These are phyloP conservation scores for Poronia punctata DNA, from an alignment of 495 filamentous ascomycete species.

Conservation along the genomic window DNA sequence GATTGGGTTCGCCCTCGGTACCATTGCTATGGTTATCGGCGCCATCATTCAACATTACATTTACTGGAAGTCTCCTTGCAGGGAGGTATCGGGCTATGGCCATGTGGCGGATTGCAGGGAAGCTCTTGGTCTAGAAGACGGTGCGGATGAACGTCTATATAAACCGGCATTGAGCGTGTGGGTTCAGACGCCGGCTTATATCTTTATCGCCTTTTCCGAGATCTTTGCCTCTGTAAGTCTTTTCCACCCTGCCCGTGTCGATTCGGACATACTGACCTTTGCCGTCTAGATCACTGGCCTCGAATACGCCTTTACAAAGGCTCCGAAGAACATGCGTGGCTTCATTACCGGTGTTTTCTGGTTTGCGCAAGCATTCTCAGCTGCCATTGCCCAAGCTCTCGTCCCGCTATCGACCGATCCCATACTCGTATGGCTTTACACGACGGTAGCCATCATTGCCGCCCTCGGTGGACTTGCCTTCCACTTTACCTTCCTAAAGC, in stretches of 20 bases:
- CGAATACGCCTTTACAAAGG: slow-evolving; percentile 73
- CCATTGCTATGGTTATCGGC: slow-evolving; percentile 58
- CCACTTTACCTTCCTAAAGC: slow-evolving; percentile 50
- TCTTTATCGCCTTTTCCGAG: slow-evolving; percentile 66
- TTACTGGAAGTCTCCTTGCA: slow-evolving; percentile 56
- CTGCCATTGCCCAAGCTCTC: slow-evolving; percentile 64
- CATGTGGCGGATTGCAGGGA: slow-evolving; percentile 35
- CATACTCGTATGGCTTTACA: slow-evolving; percentile 59
- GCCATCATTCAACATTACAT: slow-evolving; percentile 63
- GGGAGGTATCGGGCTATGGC: slow-evolving; percentile 28
- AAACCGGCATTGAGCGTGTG: slow-evolving; percentile 52
- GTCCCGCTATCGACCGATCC: slow-evolving; percentile 60
- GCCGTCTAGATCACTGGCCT: slow-evolving; percentile 41
- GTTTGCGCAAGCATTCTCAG: slow-evolving; percentile 62
- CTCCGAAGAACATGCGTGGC: slow-evolving; percentile 69
- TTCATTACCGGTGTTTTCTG: slow-evolving; percentile 61
- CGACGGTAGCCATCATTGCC: slow-evolving; percentile 53
- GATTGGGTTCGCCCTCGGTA: slow-evolving; percentile 54
- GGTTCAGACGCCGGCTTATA: slow-evolving; percentile 57
- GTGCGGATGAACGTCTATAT: slow-evolving; percentile 15
- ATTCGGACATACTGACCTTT: too few species aligned
- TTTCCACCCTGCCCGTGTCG: too few species aligned
- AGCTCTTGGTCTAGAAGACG: slow-evolving; percentile 10
- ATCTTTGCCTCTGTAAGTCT: slow-evolving; percentile 63
- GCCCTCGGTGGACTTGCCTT: slow-evolving; percentile 54